These are phyloP conservation scores for Lichtheimia ornata DNA, from an alignment of 371 early-diverging fungal genomes.

Conservation along the genomic window DNA sequence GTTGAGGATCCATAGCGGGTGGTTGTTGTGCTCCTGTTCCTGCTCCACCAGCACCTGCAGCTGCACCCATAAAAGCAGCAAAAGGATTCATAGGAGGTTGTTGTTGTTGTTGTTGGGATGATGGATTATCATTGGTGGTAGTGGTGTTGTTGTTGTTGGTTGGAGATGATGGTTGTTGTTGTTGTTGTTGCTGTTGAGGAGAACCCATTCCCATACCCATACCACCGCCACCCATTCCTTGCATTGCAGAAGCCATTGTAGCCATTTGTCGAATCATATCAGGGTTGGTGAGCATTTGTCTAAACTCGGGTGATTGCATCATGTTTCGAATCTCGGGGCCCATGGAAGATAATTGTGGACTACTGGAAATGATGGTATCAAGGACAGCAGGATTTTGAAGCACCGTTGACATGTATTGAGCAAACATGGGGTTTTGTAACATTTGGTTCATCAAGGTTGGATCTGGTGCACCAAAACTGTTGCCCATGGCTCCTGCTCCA, in stretches of 20 bases:
- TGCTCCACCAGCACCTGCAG: slow-evolving; percentile 21
- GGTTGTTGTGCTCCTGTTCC: not conserved
- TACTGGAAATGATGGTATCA: slow-evolving; percentile 78
- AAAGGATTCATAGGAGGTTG: slow-evolving; percentile 66
- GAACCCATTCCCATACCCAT: slow-evolving; percentile 4
- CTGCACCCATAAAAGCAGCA: slow-evolving; percentile 55
- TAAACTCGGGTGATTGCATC: slow-evolving; percentile 79
- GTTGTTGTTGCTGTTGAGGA: slow-evolving; percentile 19
- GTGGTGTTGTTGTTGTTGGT: not conserved
- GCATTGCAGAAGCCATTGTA: slow-evolving; percentile 72
- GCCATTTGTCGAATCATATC: slow-evolving; percentile 79
- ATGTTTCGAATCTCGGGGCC: slow-evolving; percentile 86
- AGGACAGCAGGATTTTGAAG: slow-evolving; percentile 83
- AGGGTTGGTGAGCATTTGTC: slow-evolving; percentile 87
- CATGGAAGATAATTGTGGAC: slow-evolving; percentile 80
- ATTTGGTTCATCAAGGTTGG: slow-evolving; percentile 71
- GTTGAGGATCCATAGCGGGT: slow-evolving; percentile 47
- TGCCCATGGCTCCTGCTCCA: slow-evolving; percentile 60
- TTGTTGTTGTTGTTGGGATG: slow-evolving; percentile 12
- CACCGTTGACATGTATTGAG: slow-evolving; percentile 77
- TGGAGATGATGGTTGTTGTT: slow-evolving; percentile 11
- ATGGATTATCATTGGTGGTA: not conserved
- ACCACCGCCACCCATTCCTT: slow-evolving; percentile 41
- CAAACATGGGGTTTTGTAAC: slow-evolving; percentile 84
- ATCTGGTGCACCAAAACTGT: slow-evolving; percentile 67